phyloP scores from a whole-genome alignment of 139 green algal genomes.

The Tetradesmus lagerheimii region DNA sequence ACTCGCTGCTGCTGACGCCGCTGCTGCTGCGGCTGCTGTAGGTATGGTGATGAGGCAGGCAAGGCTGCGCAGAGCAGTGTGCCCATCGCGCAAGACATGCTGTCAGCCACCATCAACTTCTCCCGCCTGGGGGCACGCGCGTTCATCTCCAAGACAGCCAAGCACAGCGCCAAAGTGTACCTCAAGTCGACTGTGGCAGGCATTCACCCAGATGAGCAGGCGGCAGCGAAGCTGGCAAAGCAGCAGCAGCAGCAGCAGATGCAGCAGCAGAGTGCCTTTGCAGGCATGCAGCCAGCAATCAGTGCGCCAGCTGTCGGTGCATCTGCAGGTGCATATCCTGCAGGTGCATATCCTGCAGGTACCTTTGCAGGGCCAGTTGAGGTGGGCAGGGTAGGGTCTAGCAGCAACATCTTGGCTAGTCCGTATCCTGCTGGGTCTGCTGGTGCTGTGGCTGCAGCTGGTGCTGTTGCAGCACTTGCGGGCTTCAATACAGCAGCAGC shows the following conservation, averaged over 20 bases:
- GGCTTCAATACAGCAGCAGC: background rate
- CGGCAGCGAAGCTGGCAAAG: background rate
- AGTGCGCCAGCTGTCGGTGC: background rate
- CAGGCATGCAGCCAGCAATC: slow-evolving; percentile 1
- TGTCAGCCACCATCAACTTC: slow-evolving; percentile 45
- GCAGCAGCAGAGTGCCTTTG: background rate
- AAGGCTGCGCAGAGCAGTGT: slow-evolving; percentile 18
- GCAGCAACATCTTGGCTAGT: background rate
- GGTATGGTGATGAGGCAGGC: slow-evolving; percentile 46
- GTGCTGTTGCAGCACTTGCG: background rate
- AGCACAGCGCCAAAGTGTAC: slow-evolving; percentile 39
- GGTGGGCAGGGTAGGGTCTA: background rate
- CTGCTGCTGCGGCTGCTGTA: slow-evolving; percentile 7
- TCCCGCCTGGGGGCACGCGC: slow-evolving; percentile 45
- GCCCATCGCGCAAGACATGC: slow-evolving; percentile 42
- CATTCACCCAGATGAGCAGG: slow-evolving; percentile 26
- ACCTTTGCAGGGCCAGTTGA: background rate
- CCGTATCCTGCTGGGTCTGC: background rate
- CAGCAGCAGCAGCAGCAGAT: background rate
- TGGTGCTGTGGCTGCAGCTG: slow-evolving; percentile 16
- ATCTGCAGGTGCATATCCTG: background rate
- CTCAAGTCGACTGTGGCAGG: slow-evolving; percentile 44
- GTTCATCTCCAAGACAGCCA: slow-evolving; percentile 48
- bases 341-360: background rate
- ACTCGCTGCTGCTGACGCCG: background rate